A percentile compares a stretch with the other conserved stretches of the same genome.
Conservation (phyloP, 805 yeast genomes). For the Starmerella kuoi region DNA sequence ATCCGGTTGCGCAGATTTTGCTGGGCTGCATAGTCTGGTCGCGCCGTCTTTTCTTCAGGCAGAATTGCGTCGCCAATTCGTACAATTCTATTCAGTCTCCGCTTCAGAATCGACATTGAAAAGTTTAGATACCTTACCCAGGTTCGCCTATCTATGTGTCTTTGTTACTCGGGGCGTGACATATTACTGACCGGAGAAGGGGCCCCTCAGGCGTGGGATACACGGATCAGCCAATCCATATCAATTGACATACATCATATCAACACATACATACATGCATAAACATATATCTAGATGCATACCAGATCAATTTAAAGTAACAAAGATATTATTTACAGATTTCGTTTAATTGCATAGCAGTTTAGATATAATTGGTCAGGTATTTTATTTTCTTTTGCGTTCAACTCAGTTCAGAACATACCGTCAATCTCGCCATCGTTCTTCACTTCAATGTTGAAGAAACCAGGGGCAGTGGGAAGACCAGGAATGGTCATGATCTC, state of each 20-base stretch:
- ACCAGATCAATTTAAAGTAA: too few species aligned
- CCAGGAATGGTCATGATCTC: slow-evolving; percentile 98
- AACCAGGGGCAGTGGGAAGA: slow-evolving; percentile 88
- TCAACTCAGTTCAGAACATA: slow-evolving; percentile 43
- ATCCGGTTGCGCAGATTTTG: slow-evolving; percentile 15
- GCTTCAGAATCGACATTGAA: slow-evolving; percentile 12
- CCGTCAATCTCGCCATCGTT: slow-evolving; percentile 89
- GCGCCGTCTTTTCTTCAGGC: neutral
- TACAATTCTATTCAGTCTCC: slow-evolving; percentile 13
- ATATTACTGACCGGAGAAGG: too few species aligned
- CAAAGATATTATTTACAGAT: too few species aligned
- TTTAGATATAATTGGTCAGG: too few species aligned
- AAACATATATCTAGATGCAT: too few species aligned
- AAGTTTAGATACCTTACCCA: neutral
- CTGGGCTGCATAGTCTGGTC: slow-evolving; percentile 12
- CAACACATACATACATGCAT: too few species aligned
- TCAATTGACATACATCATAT: too few species aligned
- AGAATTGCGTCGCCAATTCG: slow-evolving; percentile 4
- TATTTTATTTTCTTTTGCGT: too few species aligned
- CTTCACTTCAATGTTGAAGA: slow-evolving; percentile 91
- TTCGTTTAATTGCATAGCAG: too few species aligned
- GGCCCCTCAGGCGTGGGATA: too few species aligned
- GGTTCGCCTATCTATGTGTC: neutral
- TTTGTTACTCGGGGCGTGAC: too few species aligned
- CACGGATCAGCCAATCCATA: too few species aligned